Base-by-base conservation (phyloP, 2,329 filamentous ascomycete species). In the Colletotrichum eleusines region DNA sequence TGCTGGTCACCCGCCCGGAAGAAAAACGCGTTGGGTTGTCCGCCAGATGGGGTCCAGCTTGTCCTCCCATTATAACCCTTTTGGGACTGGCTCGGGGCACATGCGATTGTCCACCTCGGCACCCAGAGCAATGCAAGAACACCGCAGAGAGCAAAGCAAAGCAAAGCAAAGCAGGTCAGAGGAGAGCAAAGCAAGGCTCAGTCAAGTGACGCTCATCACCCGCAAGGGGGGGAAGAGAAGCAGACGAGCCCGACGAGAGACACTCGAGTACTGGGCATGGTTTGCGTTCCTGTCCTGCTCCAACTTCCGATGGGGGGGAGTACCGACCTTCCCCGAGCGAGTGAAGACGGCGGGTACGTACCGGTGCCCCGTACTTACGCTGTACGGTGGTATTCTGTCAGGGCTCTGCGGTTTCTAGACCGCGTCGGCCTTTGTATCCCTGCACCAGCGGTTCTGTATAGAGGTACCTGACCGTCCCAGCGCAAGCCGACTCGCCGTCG, bases 301-400 rank as follows among this genome's bases (percentile, higher is more conserved):
- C 23, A 54, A 57, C 48, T 64, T 26, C 59, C 28, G 44, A n/a
- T n/a, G n/a, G n/a, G n/a, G n/a, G n/a, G n/a, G n/a, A n/a, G 54
- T 66, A 61, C 63, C 67, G 67, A 70, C 33, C 63, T 66, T 66
- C 63, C 67, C 67, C 67, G 54, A 70, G 61, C 63, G 58, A 33
- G 50, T 33, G 42, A 33, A 9, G 3, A 18, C 5, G 14, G 14
- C 5, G 2, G 40, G 16, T 42, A 42, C 16, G 40, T 42, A 42
- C 18, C 38, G 38, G 14, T 16, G 38, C 35, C 12, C 35, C 35
- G 35, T 38, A 38, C 8, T 12, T 16, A 16, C 40, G 40, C 4
- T 44, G 42, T 20, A 42, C 40, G 40, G 42, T 44, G 42, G 28
- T 53, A 28, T 16, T 28, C 46, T 44, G 23, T 26, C 46, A 26